Percentiles rank a stretch among this genome's conserved stretches.
Evolutionary conservation across 371 early-diverging fungal species (phyloP).

Genomic region (Coemansia sp.): DNA sequence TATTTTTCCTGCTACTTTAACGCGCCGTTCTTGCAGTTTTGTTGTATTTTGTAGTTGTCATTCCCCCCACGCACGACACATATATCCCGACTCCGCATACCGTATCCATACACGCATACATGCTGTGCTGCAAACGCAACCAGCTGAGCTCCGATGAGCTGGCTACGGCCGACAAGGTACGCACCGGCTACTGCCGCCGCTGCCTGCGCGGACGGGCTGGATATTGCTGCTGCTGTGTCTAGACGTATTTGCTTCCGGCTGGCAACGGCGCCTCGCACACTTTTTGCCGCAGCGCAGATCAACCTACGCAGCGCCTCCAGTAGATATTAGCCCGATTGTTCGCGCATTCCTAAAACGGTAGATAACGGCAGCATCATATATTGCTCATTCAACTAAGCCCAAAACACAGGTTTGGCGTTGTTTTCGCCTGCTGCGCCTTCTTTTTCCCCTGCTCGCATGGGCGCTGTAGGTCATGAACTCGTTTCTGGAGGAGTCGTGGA

Average conservation of each 20-base stretch:
- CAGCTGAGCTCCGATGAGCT: slow-evolving; percentile 42
- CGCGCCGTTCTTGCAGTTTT: not conserved
- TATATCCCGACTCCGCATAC: not conserved
- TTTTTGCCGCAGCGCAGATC: not conserved
- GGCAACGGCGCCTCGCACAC: not conserved
- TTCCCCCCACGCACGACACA: not conserved
- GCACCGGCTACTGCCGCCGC: not conserved
- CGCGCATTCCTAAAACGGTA: not conserved
- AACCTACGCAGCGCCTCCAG: not conserved
- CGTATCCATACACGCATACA: slow-evolving; percentile 7
- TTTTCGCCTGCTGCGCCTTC: slow-evolving; percentile 7
- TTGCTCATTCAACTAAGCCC: slow-evolving; percentile 7
- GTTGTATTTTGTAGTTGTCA: not conserved
- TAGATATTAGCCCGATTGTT: slow-evolving; percentile 2
- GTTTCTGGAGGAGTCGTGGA: slow-evolving; percentile 39
- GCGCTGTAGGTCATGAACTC: slow-evolving; percentile 38
- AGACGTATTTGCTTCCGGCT: not conserved
- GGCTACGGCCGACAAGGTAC: slow-evolving; percentile 36
- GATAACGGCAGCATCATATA: not conserved
- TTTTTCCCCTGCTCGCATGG: not conserved
- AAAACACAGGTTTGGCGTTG: not conserved
- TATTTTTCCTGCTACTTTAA: slow-evolving; percentile 4
- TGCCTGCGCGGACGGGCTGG: no score
- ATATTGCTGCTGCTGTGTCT: no score
- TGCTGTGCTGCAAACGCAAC: slow-evolving; percentile 42